Evolutionary conservation across 169 alveolate species (phyloP).

Genomic region (Ichthyophthirius multifiliis): DNA sequence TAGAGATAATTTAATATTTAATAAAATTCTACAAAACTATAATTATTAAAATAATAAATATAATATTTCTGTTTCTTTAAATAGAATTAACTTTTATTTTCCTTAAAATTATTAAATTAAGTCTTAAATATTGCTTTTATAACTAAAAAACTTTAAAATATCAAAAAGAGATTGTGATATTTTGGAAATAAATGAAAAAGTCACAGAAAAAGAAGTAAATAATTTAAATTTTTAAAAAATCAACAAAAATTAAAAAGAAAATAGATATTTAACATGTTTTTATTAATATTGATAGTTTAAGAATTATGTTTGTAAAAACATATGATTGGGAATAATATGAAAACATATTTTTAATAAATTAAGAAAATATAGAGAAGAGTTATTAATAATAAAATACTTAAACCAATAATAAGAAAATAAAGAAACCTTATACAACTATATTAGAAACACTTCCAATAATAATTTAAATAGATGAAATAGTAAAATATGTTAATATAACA

Average conservation of each 20-base stretch:
- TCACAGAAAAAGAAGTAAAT: neutral
- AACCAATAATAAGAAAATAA: neutral
- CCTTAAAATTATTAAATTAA: slow-evolving; percentile 22
- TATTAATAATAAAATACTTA: neutral
- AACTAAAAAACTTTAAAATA: slow-evolving; percentile 23
- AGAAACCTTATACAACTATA: slow-evolving; percentile 16
- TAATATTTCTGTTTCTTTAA: slow-evolving; percentile 17
- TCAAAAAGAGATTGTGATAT: slow-evolving; percentile 33
- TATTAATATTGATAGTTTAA: slow-evolving; percentile 27
- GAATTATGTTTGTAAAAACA: slow-evolving; percentile 24
- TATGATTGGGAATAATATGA: slow-evolving; percentile 45
- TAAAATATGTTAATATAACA: too few relatives aligned
- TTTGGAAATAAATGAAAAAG: neutral
- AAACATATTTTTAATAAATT: slow-evolving; percentile 25
- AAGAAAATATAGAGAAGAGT: slow-evolving; percentile 24
- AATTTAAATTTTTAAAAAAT: neutral
- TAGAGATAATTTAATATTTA: slow-evolving; percentile 6
- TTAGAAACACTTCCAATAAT: slow-evolving; percentile 26
- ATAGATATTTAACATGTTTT: slow-evolving; percentile 17
- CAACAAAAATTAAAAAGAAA: slow-evolving; percentile 3
- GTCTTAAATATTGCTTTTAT: slow-evolving; percentile 14
- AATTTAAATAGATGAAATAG: slow-evolving; percentile 29
- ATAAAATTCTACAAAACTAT: too few relatives aligned
- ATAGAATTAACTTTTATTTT: slow-evolving; percentile 22
- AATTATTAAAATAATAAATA: too few relatives aligned